Percentiles rank a stretch among this genome's conserved stretches.
These are phyloP conservation scores for Macadamia integrifolia DNA, from an alignment of 164 flowering plant species.

Conservation along the genomic window DNA sequence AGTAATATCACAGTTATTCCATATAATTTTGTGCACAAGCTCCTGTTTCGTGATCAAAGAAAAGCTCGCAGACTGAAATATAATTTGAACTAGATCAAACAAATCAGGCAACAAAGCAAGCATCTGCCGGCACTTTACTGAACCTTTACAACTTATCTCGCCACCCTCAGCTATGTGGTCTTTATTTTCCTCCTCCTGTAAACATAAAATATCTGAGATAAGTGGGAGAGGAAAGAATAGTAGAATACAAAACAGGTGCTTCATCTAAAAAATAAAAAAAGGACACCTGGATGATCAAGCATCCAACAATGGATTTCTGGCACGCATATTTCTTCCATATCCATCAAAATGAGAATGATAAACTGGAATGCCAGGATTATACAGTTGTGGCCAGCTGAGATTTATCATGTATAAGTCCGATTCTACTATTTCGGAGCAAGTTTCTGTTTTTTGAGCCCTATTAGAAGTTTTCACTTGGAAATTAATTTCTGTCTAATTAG, in stretches of 20 bases:
- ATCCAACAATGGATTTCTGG: neutral
- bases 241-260: no score
- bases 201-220: neutral
- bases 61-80: constrained; percentile 38
- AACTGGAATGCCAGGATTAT: no score
- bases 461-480: no score
- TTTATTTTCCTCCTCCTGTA: constrained; percentile 16
- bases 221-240: neutral
- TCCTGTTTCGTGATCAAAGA: constrained; percentile 61
- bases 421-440: no score
- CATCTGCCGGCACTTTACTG: constrained; percentile 16
- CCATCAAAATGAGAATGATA: neutral
- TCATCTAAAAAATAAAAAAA: no score
- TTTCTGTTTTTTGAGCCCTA: no score
- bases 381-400: no score
- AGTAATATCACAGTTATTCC: constrained; percentile 33
- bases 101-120: constrained; percentile 34
- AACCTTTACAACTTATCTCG: constrained; percentile 6
- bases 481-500: no score
- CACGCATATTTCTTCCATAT: neutral
- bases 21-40: constrained; percentile 62
- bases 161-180: neutral
- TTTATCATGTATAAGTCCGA: no score
- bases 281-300: neutral
- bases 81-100: constrained; percentile 29